Base-by-base conservation (phyloP, 768 basidiomycete species). In the Omphalotus guepiniiformis region DNA sequence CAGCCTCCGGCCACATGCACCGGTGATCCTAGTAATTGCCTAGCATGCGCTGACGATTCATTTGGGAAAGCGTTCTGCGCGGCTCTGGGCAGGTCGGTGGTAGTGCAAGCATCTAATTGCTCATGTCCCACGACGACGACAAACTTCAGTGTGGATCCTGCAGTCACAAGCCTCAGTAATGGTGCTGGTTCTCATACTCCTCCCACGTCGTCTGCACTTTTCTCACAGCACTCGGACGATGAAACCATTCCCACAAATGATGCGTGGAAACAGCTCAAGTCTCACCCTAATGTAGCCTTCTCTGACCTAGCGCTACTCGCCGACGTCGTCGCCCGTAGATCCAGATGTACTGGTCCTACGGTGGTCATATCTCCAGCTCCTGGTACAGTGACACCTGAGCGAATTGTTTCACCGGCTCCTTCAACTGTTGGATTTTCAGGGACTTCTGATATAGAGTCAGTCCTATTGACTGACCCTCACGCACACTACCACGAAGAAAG, bases 21-120 rank as follows among this genome's bases (percentile, higher is more conserved):
- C 15, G 92, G 92, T 11, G 89, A 94, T 58, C 92, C 92, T 2
- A 74, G 78, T 7, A 92, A 93, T 63, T 94, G 92, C 59, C 63
- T 78, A 43, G 92, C 90, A 3, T 94, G 92, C 60, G 84, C 83
- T 3, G 84, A 88, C 57, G 92, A 93, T 62, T 75, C 76, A 18
- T 93, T 93, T 54, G 91, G 91, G 8, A 84, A 51, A 37, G 91
- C 89, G 4, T 94, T 94, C 63, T 94, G 92, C 61, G 73, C 74
- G 30, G 88, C 87, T 18, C 79, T 93, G 35, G 76, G 74, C 52
- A 73, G 82, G 51, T 76, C 83, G 23, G 66, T 85, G 13, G 73
- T 80, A 43, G 65, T 70, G n/a, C 62, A 69, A 9, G 53, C 69
- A 3, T 72, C 73, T 18, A 88, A 85, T 58, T 63, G 66, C 35